phyloP scores from a whole-genome alignment of 2,329 filamentous ascomycete genomes.

The Penicillium sp. region DNA sequence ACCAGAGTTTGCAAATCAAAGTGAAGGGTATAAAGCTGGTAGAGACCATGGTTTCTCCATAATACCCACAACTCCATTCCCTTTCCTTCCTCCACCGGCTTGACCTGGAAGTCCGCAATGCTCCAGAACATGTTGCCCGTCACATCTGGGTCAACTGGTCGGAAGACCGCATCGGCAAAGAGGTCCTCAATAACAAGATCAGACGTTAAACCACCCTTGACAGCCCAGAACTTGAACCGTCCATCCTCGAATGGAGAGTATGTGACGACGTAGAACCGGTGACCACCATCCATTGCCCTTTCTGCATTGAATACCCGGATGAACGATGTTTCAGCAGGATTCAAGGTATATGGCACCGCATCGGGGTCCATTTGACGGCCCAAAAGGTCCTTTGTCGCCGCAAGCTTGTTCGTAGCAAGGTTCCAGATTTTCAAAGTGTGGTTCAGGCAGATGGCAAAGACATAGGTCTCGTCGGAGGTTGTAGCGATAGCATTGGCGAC shows the following conservation, averaged over 20 bases:
- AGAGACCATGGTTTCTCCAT: constrained; percentile 84
- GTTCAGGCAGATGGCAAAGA: constrained; percentile 86
- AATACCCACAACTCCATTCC: constrained; percentile 73
- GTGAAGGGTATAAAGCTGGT: constrained; percentile 74
- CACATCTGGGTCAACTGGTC: constrained; percentile 66
- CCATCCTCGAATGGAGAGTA: constrained; percentile 87
- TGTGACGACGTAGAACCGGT: constrained; percentile 71
- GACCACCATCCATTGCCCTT: constrained; percentile 53
- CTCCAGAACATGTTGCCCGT: constrained; percentile 80
- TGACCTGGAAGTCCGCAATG: constrained; percentile 74
- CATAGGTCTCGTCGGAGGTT: constrained; percentile 54
- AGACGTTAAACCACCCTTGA: constrained; percentile 65
- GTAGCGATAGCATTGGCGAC: constrained; percentile 53
- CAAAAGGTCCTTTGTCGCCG: constrained; percentile 78
- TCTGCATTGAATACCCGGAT: constrained; percentile 72
- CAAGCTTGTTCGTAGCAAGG: constrained; percentile 76
- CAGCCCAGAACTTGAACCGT: constrained; percentile 93
- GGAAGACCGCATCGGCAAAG: constrained; percentile 67
- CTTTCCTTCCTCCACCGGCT: constrained; percentile 59
- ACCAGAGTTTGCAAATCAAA: constrained; percentile 71
- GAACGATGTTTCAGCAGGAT: constrained; percentile 77
- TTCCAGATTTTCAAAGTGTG: constrained; percentile 92
- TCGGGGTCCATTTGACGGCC: constrained; percentile 71
- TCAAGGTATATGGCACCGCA: constrained; percentile 74
- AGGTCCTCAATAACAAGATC: constrained; percentile 71